These are phyloP conservation scores for Liriodendron chinense DNA, from an alignment of 164 flowering plant genomes.

Conservation along the genomic window DNA sequence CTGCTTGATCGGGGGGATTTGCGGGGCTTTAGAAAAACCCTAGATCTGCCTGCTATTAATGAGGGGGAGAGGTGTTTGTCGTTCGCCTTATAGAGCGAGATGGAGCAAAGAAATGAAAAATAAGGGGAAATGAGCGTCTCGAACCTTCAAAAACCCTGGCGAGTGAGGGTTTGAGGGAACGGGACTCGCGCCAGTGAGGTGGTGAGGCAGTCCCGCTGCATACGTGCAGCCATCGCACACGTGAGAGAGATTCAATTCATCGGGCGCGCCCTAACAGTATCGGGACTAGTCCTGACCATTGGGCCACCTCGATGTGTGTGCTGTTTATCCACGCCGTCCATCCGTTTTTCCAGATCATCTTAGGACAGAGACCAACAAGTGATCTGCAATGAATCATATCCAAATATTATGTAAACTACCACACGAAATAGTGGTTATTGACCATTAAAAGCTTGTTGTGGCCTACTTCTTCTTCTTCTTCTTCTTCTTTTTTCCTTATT, in stretches of 20 bases:
- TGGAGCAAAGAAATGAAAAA: not conserved
- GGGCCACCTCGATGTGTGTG: too few relatives aligned
- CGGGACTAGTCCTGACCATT: too few relatives aligned
- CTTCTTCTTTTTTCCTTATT: too few relatives aligned
- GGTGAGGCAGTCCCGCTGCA: not conserved
- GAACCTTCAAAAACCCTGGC: not conserved
- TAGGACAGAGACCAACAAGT: too few relatives aligned
- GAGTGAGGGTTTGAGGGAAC: not conserved
- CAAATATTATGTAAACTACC: too few relatives aligned
- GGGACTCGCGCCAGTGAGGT: not conserved
- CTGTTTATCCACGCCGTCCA: too few relatives aligned
- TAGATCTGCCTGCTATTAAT: not conserved
- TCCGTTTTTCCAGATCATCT: too few relatives aligned
- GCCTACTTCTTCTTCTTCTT: too few relatives aligned
- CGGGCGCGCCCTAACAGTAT: too few relatives aligned
- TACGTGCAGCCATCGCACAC: not conserved
- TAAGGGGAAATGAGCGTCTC: not conserved
- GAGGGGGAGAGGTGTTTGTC: not conserved
- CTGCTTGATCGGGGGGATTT: not conserved
- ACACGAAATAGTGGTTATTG: too few relatives aligned
- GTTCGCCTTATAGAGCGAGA: not conserved
- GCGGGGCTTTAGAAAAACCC: not conserved
- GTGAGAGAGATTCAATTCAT: not conserved
- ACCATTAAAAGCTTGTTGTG: too few relatives aligned
- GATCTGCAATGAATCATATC: too few relatives aligned